phyloP scores from a whole-genome alignment of 2,329 filamentous ascomycete genomes.

The Claviceps quebecensis region DNA sequence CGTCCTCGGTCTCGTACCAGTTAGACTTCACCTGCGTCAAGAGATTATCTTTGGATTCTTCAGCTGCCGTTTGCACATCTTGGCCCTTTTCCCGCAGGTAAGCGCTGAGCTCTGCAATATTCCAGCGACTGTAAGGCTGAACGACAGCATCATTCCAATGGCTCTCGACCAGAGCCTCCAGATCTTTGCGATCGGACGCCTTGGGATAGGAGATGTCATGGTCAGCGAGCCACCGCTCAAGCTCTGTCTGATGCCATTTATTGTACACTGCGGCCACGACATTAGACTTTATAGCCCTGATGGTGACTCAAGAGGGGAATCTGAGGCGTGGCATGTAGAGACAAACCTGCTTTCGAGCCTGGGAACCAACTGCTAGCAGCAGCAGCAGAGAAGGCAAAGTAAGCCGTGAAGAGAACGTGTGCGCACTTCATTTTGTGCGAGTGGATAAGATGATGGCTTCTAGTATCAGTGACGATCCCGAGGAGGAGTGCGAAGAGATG shows the following conservation, averaged over 20 bases:
- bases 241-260: slow-evolving; percentile 96
- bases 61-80: slow-evolving; percentile 51
- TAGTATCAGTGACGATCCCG: background rate
- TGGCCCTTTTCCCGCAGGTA: slow-evolving; percentile 61
- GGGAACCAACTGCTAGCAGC: slow-evolving; percentile 71
- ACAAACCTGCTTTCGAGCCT: slow-evolving; percentile 60
- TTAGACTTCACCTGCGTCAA: slow-evolving; percentile 53
- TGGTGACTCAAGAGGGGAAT: no score
- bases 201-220: slow-evolving; percentile 84
- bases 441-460: background rate
- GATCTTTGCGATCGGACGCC: slow-evolving; percentile 79
- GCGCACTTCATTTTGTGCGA: slow-evolving; percentile 66
- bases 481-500: background rate
- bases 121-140: slow-evolving; percentile 65
- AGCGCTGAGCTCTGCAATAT: slow-evolving; percentile 48
- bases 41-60: slow-evolving; percentile 55
- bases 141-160: slow-evolving; percentile 76
- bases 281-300: background rate
- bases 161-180: slow-evolving; percentile 77
- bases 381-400: slow-evolving; percentile 55
- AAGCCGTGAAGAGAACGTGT: slow-evolving; percentile 53
- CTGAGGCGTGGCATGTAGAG: background rate
- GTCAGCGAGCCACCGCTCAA: slow-evolving; percentile 92
- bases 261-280: slow-evolving; percentile 59
- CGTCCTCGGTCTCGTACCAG: slow-evolving; percentile 72